A percentile compares a stretch with the other conserved stretches of the same genome.
Evolutionary conservation across 495 filamentous ascomycete species (phyloP).

Genomic region (Penicillium argentinense): DNA sequence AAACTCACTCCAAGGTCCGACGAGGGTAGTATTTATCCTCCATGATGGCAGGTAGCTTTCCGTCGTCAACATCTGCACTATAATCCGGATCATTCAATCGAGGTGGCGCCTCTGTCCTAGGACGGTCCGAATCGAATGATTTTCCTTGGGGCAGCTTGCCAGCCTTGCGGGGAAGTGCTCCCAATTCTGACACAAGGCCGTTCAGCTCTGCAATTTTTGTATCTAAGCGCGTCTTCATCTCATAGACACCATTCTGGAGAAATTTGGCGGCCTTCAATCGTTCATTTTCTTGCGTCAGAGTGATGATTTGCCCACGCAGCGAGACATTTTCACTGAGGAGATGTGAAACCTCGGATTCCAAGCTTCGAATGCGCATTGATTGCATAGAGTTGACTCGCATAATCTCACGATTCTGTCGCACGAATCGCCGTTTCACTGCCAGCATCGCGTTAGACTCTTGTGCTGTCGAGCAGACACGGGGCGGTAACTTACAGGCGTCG

Average conservation of each 20-base stretch:
- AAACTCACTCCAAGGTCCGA: constrained; percentile 68
- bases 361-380: constrained; percentile 79
- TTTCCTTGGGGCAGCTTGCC: constrained; percentile 18
- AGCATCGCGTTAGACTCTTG: constrained; percentile 12
- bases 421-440: constrained; percentile 85
- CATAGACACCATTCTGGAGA: constrained; percentile 55
- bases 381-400: constrained; percentile 88
- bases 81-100: constrained; percentile 13
- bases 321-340: constrained; percentile 85
- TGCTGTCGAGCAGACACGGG: background rate
- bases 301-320: constrained; percentile 74
- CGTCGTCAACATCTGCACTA: constrained; percentile 44
- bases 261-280: constrained; percentile 41
- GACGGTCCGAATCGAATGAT: constrained; percentile 14
- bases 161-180: constrained; percentile 44
- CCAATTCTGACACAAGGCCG: constrained; percentile 62
- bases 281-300: constrained; percentile 67
- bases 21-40: constrained; percentile 80
- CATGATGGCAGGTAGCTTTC: constrained; percentile 73
- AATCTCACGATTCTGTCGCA: constrained; percentile 93
- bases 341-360: constrained; percentile 82
- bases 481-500: constrained; percentile 68
- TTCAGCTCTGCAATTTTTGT: constrained; percentile 66
- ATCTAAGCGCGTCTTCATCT: constrained; percentile 69
- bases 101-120: constrained; percentile 16